Conservation (phyloP, 805 yeast genomes). For the Suhomyces pyralidae region DNA sequence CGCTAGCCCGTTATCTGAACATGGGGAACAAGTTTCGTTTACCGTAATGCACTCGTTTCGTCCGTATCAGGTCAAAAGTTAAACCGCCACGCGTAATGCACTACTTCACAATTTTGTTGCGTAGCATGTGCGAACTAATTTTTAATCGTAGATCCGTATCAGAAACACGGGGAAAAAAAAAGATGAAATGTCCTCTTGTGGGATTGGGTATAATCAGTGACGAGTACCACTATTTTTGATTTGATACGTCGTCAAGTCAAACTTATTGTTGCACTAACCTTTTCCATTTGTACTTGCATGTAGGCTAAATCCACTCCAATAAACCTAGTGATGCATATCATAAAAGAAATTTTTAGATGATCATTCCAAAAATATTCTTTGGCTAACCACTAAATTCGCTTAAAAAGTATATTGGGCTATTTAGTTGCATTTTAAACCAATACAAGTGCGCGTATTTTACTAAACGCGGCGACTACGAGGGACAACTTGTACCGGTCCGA, state of each 20-base stretch:
- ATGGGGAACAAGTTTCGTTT: not conserved
- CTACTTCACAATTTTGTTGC: not conserved
- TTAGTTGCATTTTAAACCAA: not conserved
- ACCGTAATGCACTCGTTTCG: not conserved
- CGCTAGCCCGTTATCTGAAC: not conserved
- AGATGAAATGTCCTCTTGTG: not conserved
- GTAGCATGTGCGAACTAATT: not conserved
- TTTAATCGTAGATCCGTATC: not conserved
- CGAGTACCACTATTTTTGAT: not conserved
- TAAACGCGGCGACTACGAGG: not conserved
- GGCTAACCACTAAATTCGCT: not conserved
- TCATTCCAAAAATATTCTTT: not conserved
- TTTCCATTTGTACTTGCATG: not conserved
- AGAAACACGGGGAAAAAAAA: not conserved
- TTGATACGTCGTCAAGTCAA: not conserved
- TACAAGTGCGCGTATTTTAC: not conserved
- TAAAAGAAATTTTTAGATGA: not conserved
- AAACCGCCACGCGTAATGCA: not conserved
- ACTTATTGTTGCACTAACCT: not conserved
- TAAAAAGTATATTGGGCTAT: not conserved
- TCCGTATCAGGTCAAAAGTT: not conserved
- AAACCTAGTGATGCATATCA: not conserved
- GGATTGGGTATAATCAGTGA: not conserved
- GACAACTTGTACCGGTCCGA: not conserved
- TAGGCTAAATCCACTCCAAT: not conserved